phyloP scores from a whole-genome alignment of 1,284 basidiomycete species.

The Rhizoctonia solani region DNA sequence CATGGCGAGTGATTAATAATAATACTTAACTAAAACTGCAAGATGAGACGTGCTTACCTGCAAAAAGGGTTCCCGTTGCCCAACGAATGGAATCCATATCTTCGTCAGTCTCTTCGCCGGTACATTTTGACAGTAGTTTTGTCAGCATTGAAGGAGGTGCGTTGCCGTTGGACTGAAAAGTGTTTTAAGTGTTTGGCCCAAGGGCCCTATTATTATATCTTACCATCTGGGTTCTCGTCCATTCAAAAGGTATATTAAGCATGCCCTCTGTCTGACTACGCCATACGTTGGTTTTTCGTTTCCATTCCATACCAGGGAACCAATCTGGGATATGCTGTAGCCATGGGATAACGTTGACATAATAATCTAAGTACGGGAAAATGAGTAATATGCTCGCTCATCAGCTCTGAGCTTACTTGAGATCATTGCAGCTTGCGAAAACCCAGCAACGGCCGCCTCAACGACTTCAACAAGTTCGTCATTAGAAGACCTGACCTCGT shows the following conservation, averaged over 20 bases:
- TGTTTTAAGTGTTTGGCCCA: background rate
- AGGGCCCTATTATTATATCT: background rate
- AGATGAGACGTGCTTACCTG: background rate
- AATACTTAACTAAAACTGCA: background rate
- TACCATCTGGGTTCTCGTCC: background rate
- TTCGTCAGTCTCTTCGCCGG: background rate
- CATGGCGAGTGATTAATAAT: background rate
- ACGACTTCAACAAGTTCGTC: background rate
- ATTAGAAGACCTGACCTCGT: background rate
- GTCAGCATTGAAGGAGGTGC: slow-evolving; percentile 19
- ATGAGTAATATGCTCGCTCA: background rate
- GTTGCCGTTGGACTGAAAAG: slow-evolving; percentile 5
- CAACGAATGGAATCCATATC: slow-evolving; percentile 2
- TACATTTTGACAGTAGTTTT: background rate
- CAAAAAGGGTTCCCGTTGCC: background rate
- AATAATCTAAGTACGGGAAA: background rate
- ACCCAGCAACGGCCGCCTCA: background rate
- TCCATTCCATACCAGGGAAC: slow-evolving; percentile 5
- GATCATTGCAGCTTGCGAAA: background rate
- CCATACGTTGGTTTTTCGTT: slow-evolving; percentile 7
- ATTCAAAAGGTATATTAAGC: background rate
- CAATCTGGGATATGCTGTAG: slow-evolving; percentile 1
- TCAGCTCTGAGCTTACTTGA: background rate
- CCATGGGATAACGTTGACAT: slow-evolving; percentile 4
- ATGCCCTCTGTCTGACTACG: background rate